Conservation (phyloP, 345 rosid genomes). For the Camelina neglecta region DNA sequence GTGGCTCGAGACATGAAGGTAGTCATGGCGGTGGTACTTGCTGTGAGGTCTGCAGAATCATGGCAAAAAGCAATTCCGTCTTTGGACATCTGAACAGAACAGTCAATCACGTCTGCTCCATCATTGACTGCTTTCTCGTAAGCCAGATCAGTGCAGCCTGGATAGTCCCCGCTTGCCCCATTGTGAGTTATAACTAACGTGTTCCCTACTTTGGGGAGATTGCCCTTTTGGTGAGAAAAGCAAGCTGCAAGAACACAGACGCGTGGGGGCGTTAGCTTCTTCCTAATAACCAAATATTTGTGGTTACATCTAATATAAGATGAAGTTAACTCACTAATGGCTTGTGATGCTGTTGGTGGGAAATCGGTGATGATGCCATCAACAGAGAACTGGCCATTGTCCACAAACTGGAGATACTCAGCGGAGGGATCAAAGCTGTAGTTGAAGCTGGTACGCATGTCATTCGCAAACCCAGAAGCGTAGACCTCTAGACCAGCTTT, state of each 20-base stretch:
- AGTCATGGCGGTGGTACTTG: slow-evolving; percentile 64
- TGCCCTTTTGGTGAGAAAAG: slow-evolving; percentile 46
- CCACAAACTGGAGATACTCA: slow-evolving; percentile 73
- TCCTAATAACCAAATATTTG: not conserved
- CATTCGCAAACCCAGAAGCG: slow-evolving; percentile 85
- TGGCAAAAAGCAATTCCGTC: slow-evolving; percentile 84
- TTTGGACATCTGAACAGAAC: slow-evolving; percentile 81
- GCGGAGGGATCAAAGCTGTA: slow-evolving; percentile 72
- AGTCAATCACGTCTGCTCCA: slow-evolving; percentile 82
- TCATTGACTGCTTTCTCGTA: slow-evolving; percentile 77
- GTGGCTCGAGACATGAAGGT: slow-evolving; percentile 57
- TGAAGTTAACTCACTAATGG: slow-evolving; percentile 62
- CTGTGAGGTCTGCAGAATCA: slow-evolving; percentile 61
- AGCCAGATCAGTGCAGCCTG: slow-evolving; percentile 83
- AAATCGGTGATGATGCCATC: slow-evolving; percentile 89
- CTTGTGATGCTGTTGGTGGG: slow-evolving; percentile 74
- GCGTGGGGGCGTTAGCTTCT: slow-evolving; percentile 9
- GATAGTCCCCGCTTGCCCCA: slow-evolving; percentile 85
- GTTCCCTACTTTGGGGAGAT: slow-evolving; percentile 45
- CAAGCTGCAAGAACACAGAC: slow-evolving; percentile 59
- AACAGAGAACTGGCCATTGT: slow-evolving; percentile 62
- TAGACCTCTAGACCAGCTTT: slow-evolving; percentile 69
- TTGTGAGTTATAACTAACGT: slow-evolving; percentile 68
- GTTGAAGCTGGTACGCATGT: slow-evolving; percentile 53
- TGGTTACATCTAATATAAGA: not conserved